Conservation (phyloP, 1,139 yeast species). For the Suhomyces bolitotheri region DNA sequence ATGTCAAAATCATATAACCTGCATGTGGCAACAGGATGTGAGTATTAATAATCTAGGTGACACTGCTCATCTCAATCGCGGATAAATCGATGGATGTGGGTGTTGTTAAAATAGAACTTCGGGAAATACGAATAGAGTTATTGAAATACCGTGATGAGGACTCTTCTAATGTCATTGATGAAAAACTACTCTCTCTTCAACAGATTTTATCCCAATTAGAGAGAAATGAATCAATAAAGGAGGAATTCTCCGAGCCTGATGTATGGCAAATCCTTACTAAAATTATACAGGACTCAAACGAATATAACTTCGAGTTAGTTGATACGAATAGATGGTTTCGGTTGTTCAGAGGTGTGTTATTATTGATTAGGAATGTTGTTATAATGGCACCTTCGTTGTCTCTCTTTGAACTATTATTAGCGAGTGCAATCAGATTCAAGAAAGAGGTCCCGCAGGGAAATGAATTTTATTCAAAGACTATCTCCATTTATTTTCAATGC, state of each 20-base stretch:
- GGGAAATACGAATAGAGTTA: no score
- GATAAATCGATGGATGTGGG: no score
- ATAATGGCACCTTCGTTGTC: not conserved
- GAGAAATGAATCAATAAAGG: not conserved
- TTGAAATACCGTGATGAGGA: no score
- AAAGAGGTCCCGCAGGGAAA: constrained; percentile 1
- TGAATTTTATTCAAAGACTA: constrained; percentile 12
- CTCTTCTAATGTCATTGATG: no score
- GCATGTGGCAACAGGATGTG: no score
- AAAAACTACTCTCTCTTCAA: no score
- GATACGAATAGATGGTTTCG: not conserved
- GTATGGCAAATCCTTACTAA: not conserved
- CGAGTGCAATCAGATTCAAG: constrained; percentile 5
- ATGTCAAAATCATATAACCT: no score
- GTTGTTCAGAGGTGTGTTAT: constrained; percentile 6
- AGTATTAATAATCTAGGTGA: no score
- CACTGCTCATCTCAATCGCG: no score
- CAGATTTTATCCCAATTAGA: no score
- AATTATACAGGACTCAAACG: constrained; percentile 3
- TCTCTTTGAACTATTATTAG: not conserved
- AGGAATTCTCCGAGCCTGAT: not conserved
- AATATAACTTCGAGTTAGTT: not conserved
- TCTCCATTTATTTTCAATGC: constrained; percentile 14
- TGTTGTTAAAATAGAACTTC: no score
- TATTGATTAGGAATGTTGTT: constrained; percentile 6